These are phyloP conservation scores for Colletotrichum gigasporum DNA, from an alignment of 2,329 filamentous ascomycete genomes.

Conservation along the genomic window DNA sequence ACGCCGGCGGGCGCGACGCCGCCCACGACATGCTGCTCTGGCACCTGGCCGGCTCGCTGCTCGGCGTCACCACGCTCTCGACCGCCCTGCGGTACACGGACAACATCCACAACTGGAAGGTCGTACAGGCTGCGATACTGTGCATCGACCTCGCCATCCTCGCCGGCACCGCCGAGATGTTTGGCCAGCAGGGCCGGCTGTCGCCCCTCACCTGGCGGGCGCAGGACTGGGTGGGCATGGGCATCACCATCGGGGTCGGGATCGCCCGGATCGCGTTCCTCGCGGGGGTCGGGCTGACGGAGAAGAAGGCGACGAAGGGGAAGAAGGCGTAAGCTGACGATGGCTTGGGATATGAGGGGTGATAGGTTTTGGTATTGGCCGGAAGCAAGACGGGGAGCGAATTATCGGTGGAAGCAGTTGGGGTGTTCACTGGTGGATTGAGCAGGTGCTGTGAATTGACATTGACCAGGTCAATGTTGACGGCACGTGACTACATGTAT, in stretches of 20 bases:
- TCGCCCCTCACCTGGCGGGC: slow-evolving; percentile 15
- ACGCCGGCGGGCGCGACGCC: slow-evolving; percentile 21
- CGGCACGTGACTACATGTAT: no score
- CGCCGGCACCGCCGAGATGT: slow-evolving; percentile 29
- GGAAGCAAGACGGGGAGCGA: no score
- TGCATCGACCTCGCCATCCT: slow-evolving; percentile 34
- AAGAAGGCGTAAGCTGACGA: no score
- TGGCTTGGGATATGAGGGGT: background rate
- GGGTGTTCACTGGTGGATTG: no score
- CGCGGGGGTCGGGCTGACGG: background rate
- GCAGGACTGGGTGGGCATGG: background rate
- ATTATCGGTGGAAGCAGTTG: no score
- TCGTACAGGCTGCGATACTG: slow-evolving; percentile 34
- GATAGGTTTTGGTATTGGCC: no score
- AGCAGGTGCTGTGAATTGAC: no score
- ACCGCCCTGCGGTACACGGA: slow-evolving; percentile 32
- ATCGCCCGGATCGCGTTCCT: background rate
- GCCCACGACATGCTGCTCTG: slow-evolving; percentile 35
- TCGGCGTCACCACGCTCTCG: slow-evolving; percentile 32
- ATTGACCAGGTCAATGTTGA: no score
- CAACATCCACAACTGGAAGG: slow-evolving; percentile 34
- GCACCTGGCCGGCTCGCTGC: slow-evolving; percentile 34
- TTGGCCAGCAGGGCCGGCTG: slow-evolving; percentile 29
- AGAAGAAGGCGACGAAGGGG: no score
- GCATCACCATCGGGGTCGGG: background rate